Evolutionary conservation across 805 yeast species (phyloP), one percentile per base, ranked within the genome.

Genomic region (Spencermartinsiella europaea): DNA sequence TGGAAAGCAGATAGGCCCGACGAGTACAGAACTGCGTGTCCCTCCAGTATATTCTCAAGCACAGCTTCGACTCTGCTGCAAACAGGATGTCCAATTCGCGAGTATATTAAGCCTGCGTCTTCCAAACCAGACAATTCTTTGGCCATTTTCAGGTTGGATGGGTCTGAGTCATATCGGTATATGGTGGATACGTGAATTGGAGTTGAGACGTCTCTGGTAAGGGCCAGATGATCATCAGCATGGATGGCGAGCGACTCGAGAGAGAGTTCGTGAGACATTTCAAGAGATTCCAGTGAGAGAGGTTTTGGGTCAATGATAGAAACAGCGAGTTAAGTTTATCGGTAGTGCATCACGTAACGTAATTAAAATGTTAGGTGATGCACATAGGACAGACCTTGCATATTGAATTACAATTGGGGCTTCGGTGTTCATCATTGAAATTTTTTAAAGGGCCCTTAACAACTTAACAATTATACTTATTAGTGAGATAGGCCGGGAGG

Each of bases 111-210:
- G 47, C 53, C 42, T 34, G 53, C 51, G 47, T 57, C 56, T 39
- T 62, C 62, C 16, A 66, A 69, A 21, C 56, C 57, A 35, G 61
- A 66, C 12, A 59, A 57, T 22, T 50, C 59, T 34, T 64, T 63
- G 2, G 62, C 65, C 5, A 80, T 72, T 12, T 68, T 59, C 38
- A 85, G 69, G 20, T 79, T 68, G 0, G 61, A 69, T 1, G 90
- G 88, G 51, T 85, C 75, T 2, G 71, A 62, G 22, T 76, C 65
- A 64, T 89, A 90, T 45, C 77, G 72, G 64, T 70, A 89, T 0
- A 95, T 90, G 1, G 96, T 84, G 1, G 93, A 65, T 2, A 86
- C 82, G 52, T 85, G 85, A 49, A 90, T 81, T 20, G 97, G 95
- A 4, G 91, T 81, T 1, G 82, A 80, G 8, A 65, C 67, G 49